Percentiles rank a stretch among this genome's conserved stretches.
Conservation (phyloP, 2,329 filamentous ascomycete genomes). For the Teratosphaeria destructans region DNA sequence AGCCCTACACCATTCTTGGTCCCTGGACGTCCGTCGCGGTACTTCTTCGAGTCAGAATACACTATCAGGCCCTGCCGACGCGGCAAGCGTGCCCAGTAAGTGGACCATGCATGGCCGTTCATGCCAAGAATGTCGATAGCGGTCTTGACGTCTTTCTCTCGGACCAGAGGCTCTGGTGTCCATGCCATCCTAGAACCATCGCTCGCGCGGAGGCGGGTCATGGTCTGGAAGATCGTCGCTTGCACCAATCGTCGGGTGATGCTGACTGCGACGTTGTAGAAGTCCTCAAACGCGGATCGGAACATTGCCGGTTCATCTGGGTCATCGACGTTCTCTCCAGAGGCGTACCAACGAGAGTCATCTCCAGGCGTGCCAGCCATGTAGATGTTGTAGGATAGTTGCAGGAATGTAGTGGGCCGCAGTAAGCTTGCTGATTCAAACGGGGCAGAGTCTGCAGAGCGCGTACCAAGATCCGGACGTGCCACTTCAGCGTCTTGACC, state of each 20-base stretch:
- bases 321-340: neutral
- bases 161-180: conserved; percentile 13
- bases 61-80: conserved; percentile 45
- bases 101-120: conserved; percentile 29
- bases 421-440: conserved; percentile 49
- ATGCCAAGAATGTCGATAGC: conserved; percentile 47
- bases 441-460: neutral
- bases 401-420: conserved; percentile 49
- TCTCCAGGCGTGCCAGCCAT: conserved; percentile 56
- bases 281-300: conserved; percentile 64
- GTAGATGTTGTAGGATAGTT: conserved; percentile 56
- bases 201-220: conserved; percentile 52
- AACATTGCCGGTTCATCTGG: conserved; percentile 53
- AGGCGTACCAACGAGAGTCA: conserved; percentile 56
- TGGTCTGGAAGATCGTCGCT: conserved; percentile 58
- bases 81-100: conserved; percentile 44
- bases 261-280: conserved; percentile 57
- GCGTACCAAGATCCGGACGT: neutral
- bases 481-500: conserved; percentile 4
- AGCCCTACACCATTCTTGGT: conserved; percentile 18
- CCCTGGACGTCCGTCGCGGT: conserved; percentile 15
- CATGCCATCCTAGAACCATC: conserved; percentile 16
- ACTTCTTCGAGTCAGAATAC: conserved; percentile 23
- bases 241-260: conserved; percentile 62
- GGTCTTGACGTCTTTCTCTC: conserved; percentile 40